Conservation (phyloP, 768 basidiomycete species). For the Podaxis rugospora region DNA sequence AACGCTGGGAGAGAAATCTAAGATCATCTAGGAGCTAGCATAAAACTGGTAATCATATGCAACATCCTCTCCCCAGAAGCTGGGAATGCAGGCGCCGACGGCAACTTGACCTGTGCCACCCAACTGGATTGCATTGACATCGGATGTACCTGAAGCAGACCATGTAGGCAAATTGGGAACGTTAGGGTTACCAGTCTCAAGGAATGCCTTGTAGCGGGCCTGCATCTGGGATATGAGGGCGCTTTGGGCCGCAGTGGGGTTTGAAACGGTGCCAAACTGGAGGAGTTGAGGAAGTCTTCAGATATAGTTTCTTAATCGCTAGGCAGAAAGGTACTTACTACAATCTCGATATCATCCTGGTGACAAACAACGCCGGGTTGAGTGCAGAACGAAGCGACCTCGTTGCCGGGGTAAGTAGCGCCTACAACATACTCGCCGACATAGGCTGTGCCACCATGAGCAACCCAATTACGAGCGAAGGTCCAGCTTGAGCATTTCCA, state of each 20-base stretch:
- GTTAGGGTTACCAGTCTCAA: conserved; percentile 61
- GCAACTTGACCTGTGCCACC: conserved; percentile 52
- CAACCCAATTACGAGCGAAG: conserved; percentile 65
- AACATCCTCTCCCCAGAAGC: conserved; percentile 63
- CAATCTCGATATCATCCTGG: conserved; percentile 78
- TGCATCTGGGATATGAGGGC: conserved; percentile 65
- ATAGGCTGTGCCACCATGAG: conserved; percentile 58
- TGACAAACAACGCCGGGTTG: conserved; percentile 62
- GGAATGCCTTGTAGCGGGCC: conserved; percentile 63
- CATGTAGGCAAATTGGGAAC: conserved; percentile 45
- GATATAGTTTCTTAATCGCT: neutral
- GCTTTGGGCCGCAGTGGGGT: conserved; percentile 51
- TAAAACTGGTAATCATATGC: conserved; percentile 73
- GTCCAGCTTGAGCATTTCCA: conserved; percentile 73
- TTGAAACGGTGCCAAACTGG: conserved; percentile 53
- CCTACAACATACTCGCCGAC: conserved; percentile 64
- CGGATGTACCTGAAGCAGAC: conserved; percentile 44
- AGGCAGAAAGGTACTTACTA: conserved; percentile 40
- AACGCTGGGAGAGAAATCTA: neutral
- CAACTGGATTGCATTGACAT: conserved; percentile 55
- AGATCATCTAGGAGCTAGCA: conserved; percentile 23
- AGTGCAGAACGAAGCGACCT: conserved; percentile 49
- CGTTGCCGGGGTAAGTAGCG: conserved; percentile 69
- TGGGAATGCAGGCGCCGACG: conserved; percentile 56
- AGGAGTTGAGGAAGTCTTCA: conserved; percentile 10